A percentile compares a stretch with the other conserved stretches of the same genome.
Evolutionary conservation across 192 early-diverging fungal genomes (phyloP).

Genomic region (Chytriomyces sp.): DNA sequence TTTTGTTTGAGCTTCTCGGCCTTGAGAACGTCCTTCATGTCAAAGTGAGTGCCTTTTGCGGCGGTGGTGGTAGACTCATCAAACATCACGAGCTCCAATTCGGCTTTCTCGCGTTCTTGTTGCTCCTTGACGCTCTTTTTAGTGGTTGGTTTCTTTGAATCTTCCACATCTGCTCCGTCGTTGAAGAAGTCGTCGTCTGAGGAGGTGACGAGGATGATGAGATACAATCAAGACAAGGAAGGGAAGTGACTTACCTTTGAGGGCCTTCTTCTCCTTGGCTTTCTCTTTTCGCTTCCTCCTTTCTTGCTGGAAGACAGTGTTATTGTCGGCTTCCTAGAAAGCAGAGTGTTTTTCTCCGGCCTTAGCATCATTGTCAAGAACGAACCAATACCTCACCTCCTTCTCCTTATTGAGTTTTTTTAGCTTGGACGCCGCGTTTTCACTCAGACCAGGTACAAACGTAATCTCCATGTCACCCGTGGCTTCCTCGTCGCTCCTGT

Average conservation of each 20-base stretch:
- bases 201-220: neutral
- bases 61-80: conserved; percentile 58
- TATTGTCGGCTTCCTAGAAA: conserved; percentile 63
- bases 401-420: conserved; percentile 55
- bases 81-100: conserved; percentile 83
- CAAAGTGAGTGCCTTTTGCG: conserved; percentile 74
- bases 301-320: conserved; percentile 84
- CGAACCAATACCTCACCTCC: conserved; percentile 21
- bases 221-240: neutral
- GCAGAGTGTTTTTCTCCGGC: neutral
- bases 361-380: neutral
- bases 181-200: conserved; percentile 35
- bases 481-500: conserved; percentile 60
- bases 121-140: conserved; percentile 10
- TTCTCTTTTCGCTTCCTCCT: conserved; percentile 83
- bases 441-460: conserved; percentile 88
- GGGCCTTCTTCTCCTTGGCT: conserved; percentile 54
- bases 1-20: conserved; percentile 83
- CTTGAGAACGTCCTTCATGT: conserved; percentile 83
- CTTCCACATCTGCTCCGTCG: neutral
- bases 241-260: conserved; percentile 30
- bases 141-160: neutral
- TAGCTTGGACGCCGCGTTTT: conserved; percentile 60
- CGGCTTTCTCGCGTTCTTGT: conserved; percentile 50
- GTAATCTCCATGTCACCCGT: conserved; percentile 91